Conservation (phyloP, 148 eudicot genomes). For the Amaranthus palmeri region DNA sequence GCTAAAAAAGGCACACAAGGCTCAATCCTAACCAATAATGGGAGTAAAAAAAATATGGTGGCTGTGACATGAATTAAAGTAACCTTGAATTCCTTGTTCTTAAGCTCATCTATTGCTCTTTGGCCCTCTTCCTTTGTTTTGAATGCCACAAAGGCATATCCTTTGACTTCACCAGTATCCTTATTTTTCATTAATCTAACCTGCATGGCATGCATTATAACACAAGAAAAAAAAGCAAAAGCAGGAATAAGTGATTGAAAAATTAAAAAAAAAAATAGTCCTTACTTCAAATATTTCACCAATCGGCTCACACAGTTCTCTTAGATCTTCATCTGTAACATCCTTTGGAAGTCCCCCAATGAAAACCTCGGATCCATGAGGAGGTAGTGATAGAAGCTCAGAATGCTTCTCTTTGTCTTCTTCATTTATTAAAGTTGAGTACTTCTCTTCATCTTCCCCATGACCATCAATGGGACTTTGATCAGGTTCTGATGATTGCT, state of each 20-base stretch:
- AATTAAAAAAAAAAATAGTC: neutral
- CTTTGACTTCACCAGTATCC: slow-evolving; percentile 89
- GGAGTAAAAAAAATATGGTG: neutral
- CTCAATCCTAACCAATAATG: neutral
- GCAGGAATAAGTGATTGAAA: neutral
- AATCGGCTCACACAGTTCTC: slow-evolving; percentile 80
- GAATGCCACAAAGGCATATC: slow-evolving; percentile 88
- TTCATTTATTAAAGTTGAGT: slow-evolving; percentile 27
- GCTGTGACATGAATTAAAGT: neutral
- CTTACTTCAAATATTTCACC: slow-evolving; percentile 80
- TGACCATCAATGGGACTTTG: slow-evolving; percentile 33
- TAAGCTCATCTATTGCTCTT: slow-evolving; percentile 75
- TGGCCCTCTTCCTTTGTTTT: slow-evolving; percentile 71
- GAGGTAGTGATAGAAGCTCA: slow-evolving; percentile 83
- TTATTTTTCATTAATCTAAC: slow-evolving; percentile 72
- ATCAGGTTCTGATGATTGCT: slow-evolving; percentile 44
- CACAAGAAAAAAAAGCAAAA: neutral
- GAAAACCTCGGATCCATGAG: slow-evolving; percentile 86
- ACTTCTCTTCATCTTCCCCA: slow-evolving; percentile 51
- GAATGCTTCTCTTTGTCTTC: slow-evolving; percentile 51
- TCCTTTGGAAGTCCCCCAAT: slow-evolving; percentile 90
- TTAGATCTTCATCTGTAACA: slow-evolving; percentile 72
- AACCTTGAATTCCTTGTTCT: slow-evolving; percentile 92
- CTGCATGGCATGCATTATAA: slow-evolving; percentile 34
- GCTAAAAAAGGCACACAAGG: neutral